These are phyloP conservation scores for Fraxinus platypoda DNA, from an alignment of 305 asterid species.

Conservation along the genomic window DNA sequence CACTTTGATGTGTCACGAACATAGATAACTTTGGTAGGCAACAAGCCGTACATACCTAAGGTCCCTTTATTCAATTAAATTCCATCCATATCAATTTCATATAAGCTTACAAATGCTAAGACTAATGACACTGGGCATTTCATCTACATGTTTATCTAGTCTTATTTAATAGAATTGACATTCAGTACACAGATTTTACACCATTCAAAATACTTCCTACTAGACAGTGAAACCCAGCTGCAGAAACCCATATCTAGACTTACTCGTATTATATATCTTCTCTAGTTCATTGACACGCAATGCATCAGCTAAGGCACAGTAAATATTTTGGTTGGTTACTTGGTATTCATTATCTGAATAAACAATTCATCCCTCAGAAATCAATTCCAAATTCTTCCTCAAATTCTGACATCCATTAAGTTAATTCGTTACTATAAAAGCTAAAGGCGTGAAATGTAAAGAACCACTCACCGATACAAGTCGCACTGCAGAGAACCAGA, in stretches of 20 bases:
- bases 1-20: background rate
- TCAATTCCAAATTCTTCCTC: constrained; percentile 4
- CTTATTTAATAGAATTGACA: background rate
- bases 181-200: background rate
- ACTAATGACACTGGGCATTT: constrained; percentile 2
- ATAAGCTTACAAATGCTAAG: background rate
- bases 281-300: background rate
- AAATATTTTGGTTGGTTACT: constrained; percentile 1
- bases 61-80: constrained; percentile 3
- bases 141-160: constrained; percentile 6
- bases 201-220: background rate
- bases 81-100: constrained; percentile 14
- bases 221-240: background rate
- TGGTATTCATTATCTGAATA: constrained; percentile 1
- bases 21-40: background rate
- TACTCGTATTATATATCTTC: background rate
- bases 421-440: constrained; percentile 2
- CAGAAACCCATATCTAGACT: background rate
- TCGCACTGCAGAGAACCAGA: constrained; percentile 93
- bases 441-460: background rate
- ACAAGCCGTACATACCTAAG: background rate
- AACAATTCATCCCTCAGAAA: constrained; percentile 9
- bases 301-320: background rate
- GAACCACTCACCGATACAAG: constrained; percentile 60
- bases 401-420: background rate